Evolutionary conservation across 495 filamentous ascomycete genomes (phyloP), one percentile per base, ranked within the genome.

Genomic region (Bacidia gigantensis): DNA sequence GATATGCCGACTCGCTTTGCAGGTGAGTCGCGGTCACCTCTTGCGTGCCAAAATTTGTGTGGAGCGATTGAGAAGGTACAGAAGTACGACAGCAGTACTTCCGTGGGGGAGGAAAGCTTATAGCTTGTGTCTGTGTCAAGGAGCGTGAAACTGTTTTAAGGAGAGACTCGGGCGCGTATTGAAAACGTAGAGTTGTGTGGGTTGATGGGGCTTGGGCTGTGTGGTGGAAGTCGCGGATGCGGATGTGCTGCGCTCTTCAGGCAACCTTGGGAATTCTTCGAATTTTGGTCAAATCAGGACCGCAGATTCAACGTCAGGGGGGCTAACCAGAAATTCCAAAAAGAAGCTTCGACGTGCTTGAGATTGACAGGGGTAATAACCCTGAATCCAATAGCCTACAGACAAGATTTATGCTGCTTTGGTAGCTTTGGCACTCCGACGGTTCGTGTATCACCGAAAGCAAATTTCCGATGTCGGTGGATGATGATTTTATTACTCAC

Each of bases 121-220:
- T 7, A 35, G 29, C 29, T 7, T 14, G 29, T 35, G 14, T 14
- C 14, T 44, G 41, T 44, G 20, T 44, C 41, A 44, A 44, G 41
- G 41, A 44, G 41, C 17, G 41, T 44, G 47, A 35, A 38, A 25
- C 18, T 35, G 47, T 50, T 50, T 50, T 50, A 50, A 50, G 47
- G 32, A 32, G 47, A 50, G 32, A 50, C 47, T 29, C 38, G 32
- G 47, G 47, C 47, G 47, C 47, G 47, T 50, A 50, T 22, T 23
- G 17, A 38, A n/a, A 50, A 38, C 1, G 23, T 11, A n/a, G 29
- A 35, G 14, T n/a, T n/a, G n/a, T n/a, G 47, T 35, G 47, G 22
- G 29, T 10, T 3, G 26, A 1, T 17, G 26, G 3, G 24, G 22
- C 5, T 18, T 50, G 10, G 26, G 1, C 20, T 17, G 14, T 2